phyloP scores from a whole-genome alignment of 441 rosid species.

The Eutrema salsugineum region DNA sequence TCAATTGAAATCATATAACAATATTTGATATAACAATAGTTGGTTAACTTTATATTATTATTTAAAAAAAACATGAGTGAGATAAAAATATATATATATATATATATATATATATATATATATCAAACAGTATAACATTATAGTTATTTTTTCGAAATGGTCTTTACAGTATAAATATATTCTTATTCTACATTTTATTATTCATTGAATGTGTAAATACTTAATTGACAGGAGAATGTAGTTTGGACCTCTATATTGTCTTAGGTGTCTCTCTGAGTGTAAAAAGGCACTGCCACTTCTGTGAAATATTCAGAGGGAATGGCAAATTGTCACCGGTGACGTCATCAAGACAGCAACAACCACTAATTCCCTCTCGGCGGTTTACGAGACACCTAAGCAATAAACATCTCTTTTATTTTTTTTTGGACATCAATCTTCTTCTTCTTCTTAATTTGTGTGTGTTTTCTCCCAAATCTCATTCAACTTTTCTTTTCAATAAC shows the following conservation, averaged over 20 bases:
- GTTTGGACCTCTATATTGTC: slow-evolving; percentile 20
- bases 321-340: slow-evolving; percentile 31
- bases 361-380: slow-evolving; percentile 29
- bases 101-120: no score
- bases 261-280: neutral
- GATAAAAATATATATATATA: no score
- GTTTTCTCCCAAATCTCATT: neutral
- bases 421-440: neutral
- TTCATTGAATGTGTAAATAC: no score
- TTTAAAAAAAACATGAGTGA: no score
- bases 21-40: no score
- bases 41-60: no score
- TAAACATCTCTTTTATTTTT: neutral
- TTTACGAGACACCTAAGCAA: slow-evolving; percentile 19
- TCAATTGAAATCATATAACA: no score
- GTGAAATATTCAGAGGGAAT: slow-evolving; percentile 19
- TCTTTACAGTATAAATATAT: no score
- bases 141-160: no score
- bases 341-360: slow-evolving; percentile 39
- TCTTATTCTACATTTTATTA: no score
- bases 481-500: neutral
- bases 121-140: no score
- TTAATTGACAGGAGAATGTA: slow-evolving; percentile 10
- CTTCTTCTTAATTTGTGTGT: slow-evolving; percentile 7
- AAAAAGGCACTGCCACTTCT: slow-evolving; percentile 25